Conservation (phyloP, 768 basidiomycete genomes). For the Glaciozyma antarctica region DNA sequence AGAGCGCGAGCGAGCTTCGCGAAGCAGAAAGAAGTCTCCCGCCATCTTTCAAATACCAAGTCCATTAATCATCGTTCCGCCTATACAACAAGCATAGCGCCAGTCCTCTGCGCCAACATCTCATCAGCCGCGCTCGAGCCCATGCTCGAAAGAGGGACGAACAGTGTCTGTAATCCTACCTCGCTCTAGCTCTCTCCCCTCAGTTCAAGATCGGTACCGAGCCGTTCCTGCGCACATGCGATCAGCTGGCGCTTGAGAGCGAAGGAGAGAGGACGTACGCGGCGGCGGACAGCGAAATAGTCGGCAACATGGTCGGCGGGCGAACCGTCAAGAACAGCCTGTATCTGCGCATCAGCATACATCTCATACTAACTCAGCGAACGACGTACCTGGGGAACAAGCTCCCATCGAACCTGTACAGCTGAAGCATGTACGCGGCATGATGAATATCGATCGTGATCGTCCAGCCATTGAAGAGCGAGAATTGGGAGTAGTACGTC, state of each 20-base stretch:
- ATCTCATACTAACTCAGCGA: no score
- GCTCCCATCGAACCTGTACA: conserved; percentile 68
- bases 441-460: conserved; percentile 56
- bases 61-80: no score
- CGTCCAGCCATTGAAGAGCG: conserved; percentile 56
- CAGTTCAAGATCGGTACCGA: neutral
- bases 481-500: conserved; percentile 68
- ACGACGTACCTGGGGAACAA: conserved; percentile 50
- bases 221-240: neutral
- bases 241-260: neutral
- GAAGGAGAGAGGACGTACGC: neutral
- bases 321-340: conserved; percentile 37
- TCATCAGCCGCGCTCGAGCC: no score
- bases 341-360: neutral
- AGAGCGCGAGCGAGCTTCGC: no score
- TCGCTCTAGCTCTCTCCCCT: neutral
- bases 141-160: neutral
- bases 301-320: conserved; percentile 32
- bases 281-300: conserved; percentile 5
- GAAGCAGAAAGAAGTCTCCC: no score
- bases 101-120: no score
- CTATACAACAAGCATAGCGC: no score
- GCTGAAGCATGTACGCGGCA: conserved; percentile 55
- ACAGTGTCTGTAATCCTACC: neutral
- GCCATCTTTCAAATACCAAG: no score